Conservation (phyloP, 1,284 basidiomycete genomes). For the Caloboletus inedulis region DNA sequence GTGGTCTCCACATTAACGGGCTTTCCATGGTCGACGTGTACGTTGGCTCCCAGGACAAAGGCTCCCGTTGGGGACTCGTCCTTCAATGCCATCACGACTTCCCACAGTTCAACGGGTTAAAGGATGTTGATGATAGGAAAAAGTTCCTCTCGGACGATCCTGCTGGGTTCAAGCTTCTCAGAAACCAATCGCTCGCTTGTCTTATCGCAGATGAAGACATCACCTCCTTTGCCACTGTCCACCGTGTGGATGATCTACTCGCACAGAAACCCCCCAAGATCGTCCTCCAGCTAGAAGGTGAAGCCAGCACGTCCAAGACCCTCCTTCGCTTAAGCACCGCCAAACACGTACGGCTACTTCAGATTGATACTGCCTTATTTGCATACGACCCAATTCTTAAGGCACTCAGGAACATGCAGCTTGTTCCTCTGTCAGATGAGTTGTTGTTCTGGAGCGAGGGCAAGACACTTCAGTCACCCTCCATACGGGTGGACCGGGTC, state of each 20-base stretch:
- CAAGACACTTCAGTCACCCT: not conserved
- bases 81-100: slow-evolving; percentile 44
- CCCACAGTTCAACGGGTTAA: slow-evolving; percentile 37
- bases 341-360: slow-evolving; percentile 44
- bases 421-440: slow-evolving; percentile 47
- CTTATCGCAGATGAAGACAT: slow-evolving; percentile 48
- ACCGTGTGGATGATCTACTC: slow-evolving; percentile 53
- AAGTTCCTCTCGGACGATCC: slow-evolving; percentile 41
- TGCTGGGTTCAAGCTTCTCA: slow-evolving; percentile 38
- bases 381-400: slow-evolving; percentile 58
- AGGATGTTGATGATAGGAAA: slow-evolving; percentile 32
- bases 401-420: slow-evolving; percentile 45
- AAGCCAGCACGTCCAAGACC: slow-evolving; percentile 36
- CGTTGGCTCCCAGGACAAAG: slow-evolving; percentile 34
- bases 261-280: slow-evolving; percentile 46
- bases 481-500: not conserved
- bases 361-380: slow-evolving; percentile 60
- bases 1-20: slow-evolving; percentile 42
- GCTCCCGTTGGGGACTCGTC: slow-evolving; percentile 48
- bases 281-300: slow-evolving; percentile 51
- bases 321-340: slow-evolving; percentile 42
- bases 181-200: slow-evolving; percentile 52
- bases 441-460: slow-evolving; percentile 47
- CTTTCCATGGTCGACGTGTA: slow-evolving; percentile 41
- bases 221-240: slow-evolving; percentile 50